Conservation (phyloP, 306 rosid genomes). For the Trichosanthes truncata region DNA sequence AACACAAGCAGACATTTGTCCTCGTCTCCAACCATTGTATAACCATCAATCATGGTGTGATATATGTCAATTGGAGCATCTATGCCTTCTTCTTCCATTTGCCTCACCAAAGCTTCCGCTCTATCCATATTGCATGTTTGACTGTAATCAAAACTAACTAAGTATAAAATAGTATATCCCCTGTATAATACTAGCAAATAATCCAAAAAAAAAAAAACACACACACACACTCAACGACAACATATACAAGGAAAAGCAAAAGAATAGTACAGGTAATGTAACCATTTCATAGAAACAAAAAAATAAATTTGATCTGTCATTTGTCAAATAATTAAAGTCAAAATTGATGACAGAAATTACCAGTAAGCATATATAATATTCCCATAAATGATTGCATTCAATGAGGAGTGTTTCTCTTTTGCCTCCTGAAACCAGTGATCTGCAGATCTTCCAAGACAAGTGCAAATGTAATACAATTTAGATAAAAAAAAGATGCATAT, state of each 20-base stretch:
- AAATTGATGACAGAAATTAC: slow-evolving; percentile 34
- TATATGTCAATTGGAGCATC: slow-evolving; percentile 93
- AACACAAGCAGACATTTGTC: slow-evolving; percentile 84
- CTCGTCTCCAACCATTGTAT: slow-evolving; percentile 80
- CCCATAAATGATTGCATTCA: slow-evolving; percentile 84
- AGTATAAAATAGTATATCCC: background rate
- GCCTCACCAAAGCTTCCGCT: slow-evolving; percentile 87
- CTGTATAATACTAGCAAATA: background rate
- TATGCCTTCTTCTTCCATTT: slow-evolving; percentile 98
- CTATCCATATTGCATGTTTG: slow-evolving; percentile 67
- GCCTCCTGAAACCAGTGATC: slow-evolving; percentile 94
- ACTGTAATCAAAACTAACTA: slow-evolving; percentile 26
- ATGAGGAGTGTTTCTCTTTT: slow-evolving; percentile 49
- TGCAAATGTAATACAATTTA: slow-evolving; percentile 26
- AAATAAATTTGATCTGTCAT: background rate
- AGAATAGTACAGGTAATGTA: no score
- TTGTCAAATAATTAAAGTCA: background rate
- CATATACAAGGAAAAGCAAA: background rate
- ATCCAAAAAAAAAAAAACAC: background rate
- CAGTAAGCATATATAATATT: slow-evolving; percentile 86
- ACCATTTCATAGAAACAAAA: no score
- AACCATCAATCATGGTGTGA: slow-evolving; percentile 98
- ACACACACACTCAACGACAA: background rate
- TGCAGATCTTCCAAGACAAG: slow-evolving; percentile 86
- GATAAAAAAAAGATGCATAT: background rate